phyloP scores from a whole-genome alignment of 2,329 filamentous ascomycete species.

The Ustulina deusta region DNA sequence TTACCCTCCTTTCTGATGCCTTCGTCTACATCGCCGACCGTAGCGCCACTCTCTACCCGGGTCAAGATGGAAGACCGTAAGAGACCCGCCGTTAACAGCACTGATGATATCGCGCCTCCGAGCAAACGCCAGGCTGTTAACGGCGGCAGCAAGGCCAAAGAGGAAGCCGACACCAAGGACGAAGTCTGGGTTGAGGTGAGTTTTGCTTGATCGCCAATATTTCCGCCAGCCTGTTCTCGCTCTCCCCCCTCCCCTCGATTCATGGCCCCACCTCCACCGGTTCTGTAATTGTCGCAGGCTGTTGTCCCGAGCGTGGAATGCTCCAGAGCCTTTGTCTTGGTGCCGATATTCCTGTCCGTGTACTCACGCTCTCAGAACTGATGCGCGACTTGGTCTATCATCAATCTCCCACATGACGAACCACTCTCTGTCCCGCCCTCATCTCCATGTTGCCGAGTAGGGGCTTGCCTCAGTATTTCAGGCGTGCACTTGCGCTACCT shows the following conservation, averaged over 20 bases:
- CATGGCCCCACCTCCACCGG: conserved; percentile 38
- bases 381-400: conserved; percentile 48
- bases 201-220: conserved; percentile 47
- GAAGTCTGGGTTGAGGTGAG: conserved; percentile 76
- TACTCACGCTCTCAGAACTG: conserved; percentile 53
- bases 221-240: conserved; percentile 33
- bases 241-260: conserved; percentile 30
- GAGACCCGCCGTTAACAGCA: conserved; percentile 83
- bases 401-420: conserved; percentile 44
- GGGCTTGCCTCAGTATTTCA: conserved; percentile 46
- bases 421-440: conserved; percentile 41
- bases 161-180: conserved; percentile 67
- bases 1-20: conserved; percentile 78
- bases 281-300: conserved; percentile 27
- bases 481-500: conserved; percentile 43
- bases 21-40: conserved; percentile 80
- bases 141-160: conserved; percentile 72
- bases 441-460: conserved; percentile 43
- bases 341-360: conserved; percentile 43
- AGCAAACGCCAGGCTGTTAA: conserved; percentile 93
- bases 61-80: conserved; percentile 99
- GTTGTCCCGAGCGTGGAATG: conserved; percentile 34
- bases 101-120: conserved; percentile 87
- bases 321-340: conserved; percentile 41
- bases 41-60: conserved; percentile 80